A percentile compares a stretch with the other conserved stretches of the same genome.
phyloP scores from a whole-genome alignment of 768 basidiomycete species.

The Sarcodon sp. region DNA sequence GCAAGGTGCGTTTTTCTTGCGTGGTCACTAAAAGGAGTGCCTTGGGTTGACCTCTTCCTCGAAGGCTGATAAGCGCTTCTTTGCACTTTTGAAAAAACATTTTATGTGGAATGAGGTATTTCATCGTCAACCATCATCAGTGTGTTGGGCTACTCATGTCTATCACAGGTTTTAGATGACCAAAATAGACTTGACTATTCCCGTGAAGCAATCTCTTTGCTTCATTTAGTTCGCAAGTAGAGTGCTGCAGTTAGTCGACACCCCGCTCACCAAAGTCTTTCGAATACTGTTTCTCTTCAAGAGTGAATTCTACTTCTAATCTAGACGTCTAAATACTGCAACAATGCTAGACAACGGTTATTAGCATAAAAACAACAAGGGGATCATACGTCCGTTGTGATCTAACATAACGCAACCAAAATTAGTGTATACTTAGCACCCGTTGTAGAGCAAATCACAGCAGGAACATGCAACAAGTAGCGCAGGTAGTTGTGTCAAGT shows the following conservation, averaged over 20 bases:
- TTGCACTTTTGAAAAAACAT: slow-evolving; percentile 60
- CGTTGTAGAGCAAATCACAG: too few relatives aligned
- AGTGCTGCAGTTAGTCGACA: too few relatives aligned
- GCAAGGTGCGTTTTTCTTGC: slow-evolving; percentile 43
- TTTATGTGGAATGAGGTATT: slow-evolving; percentile 63
- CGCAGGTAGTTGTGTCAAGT: not conserved
- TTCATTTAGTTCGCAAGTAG: slow-evolving; percentile 26
- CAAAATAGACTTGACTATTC: slow-evolving; percentile 42
- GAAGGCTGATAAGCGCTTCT: slow-evolving; percentile 85
- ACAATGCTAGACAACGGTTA: too few relatives aligned
- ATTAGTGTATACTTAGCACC: too few relatives aligned
- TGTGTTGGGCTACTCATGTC: not conserved
- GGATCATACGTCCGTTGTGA: too few relatives aligned
- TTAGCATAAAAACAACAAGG: too few relatives aligned
- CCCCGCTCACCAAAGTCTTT: too few relatives aligned
- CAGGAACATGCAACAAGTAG: too few relatives aligned
- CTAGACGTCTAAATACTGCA: too few relatives aligned
- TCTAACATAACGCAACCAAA: too few relatives aligned
- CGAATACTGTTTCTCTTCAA: too few relatives aligned
- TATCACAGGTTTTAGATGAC: slow-evolving; percentile 46
- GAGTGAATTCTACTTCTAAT: too few relatives aligned
- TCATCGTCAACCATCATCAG: not conserved
- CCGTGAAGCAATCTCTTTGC: slow-evolving; percentile 54
- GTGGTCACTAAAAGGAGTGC: not conserved
- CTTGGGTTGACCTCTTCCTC: not conserved